Percentiles rank a stretch among this genome's conserved stretches.
Conservation (phyloP, 306 rosid genomes). For the Neltuma alba region DNA sequence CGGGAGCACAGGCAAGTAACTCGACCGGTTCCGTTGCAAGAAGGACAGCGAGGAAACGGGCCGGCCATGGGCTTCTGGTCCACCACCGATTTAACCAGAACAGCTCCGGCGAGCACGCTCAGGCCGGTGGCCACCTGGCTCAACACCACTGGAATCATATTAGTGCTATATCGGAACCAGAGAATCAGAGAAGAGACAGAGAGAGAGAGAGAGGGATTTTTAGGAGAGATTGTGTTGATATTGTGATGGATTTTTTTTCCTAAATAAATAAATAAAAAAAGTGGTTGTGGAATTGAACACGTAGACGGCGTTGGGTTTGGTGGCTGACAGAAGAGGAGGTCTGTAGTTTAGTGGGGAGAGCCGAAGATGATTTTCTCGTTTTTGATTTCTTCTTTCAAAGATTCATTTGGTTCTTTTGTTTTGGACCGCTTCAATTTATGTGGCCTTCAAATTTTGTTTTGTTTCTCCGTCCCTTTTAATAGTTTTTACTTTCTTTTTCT, state of each 20-base stretch:
- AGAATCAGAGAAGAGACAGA: not conserved
- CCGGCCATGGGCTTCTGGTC: constrained; percentile 93
- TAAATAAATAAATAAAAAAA: constrained; percentile 27
- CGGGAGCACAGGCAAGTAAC: constrained; percentile 84
- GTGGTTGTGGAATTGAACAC: constrained; percentile 70
- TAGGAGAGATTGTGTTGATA: not conserved
- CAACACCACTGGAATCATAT: constrained; percentile 67
- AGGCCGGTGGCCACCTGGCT: constrained; percentile 88
- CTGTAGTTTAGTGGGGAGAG: constrained; percentile 44
- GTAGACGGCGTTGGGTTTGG: constrained; percentile 54
- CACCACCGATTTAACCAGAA: constrained; percentile 70
- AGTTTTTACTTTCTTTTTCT: not conserved
- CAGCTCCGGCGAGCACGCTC: constrained; percentile 87
- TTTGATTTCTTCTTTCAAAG: constrained; percentile 17
- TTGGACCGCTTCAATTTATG: not conserved
- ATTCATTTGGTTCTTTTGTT: not conserved
- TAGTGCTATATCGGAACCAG: not conserved
- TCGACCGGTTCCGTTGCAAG: constrained; percentile 88
- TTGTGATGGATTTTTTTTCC: not conserved
- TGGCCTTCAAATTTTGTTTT: not conserved
- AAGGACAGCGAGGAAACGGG: constrained; percentile 68
- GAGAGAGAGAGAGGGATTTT: not conserved
- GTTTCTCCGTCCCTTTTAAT: not conserved
- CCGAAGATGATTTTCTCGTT: constrained; percentile 32
- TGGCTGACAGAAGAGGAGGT: constrained; percentile 36